Percentiles rank a stretch among this genome's conserved stretches.
Conservation (phyloP, 805 yeast genomes). For the Lipomyces orientalis region DNA sequence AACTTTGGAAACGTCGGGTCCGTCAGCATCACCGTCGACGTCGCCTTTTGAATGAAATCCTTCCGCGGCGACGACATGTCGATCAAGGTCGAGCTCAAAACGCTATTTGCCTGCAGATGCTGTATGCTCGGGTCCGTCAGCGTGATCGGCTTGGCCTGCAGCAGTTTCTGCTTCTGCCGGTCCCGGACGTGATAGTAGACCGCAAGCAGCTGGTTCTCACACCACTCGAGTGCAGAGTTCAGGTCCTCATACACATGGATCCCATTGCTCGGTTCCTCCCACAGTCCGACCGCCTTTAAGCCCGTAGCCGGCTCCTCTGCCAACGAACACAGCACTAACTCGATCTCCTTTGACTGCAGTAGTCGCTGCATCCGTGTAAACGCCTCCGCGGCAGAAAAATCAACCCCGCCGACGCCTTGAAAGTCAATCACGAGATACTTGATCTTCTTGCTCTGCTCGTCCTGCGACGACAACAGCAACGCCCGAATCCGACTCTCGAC, state of each 20-base stretch:
- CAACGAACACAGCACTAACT: conserved; percentile 79
- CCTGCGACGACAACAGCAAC: conserved; percentile 63
- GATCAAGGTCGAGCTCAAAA: not conserved
- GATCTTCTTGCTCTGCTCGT: conserved; percentile 55
- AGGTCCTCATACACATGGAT: conserved; percentile 75
- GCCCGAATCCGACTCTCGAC: conserved; percentile 77
- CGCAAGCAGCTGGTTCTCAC: conserved; percentile 85
- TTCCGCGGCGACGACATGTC: conserved; percentile 23
- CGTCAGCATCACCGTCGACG: conserved; percentile 19
- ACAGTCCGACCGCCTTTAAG: conserved; percentile 80
- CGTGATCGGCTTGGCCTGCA: not conserved
- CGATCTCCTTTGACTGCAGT: conserved; percentile 69
- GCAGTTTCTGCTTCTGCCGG: conserved; percentile 19
- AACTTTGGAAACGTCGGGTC: conserved; percentile 26
- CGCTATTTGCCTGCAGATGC: not conserved
- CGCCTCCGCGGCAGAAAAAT: conserved; percentile 96
- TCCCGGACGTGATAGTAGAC: conserved; percentile 57
- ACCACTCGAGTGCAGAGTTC: conserved; percentile 93
- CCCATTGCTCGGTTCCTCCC: conserved; percentile 52
- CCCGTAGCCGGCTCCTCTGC: conserved; percentile 68
- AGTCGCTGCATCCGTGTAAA: conserved; percentile 84
- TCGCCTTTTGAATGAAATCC: conserved; percentile 21
- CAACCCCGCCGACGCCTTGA: conserved; percentile 77
- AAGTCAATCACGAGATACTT: conserved; percentile 84
- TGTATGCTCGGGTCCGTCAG: not conserved